Percentiles rank a stretch among this genome's conserved stretches.
These are phyloP conservation scores for Terana coerulea DNA, from an alignment of 768 basidiomycete genomes.

Conservation along the genomic window DNA sequence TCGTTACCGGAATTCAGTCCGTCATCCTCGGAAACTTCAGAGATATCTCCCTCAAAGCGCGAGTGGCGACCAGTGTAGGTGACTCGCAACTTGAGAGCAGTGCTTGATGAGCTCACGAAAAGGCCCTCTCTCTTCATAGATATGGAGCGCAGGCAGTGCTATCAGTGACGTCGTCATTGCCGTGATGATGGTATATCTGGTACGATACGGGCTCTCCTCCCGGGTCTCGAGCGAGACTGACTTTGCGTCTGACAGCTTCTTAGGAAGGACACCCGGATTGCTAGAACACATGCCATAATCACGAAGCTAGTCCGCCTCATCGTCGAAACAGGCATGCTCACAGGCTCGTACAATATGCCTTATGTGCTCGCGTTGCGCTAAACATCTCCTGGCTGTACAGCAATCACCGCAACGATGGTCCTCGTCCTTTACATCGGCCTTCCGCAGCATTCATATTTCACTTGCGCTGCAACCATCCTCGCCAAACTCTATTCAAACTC, in stretches of 20 bases:
- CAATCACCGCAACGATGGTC: background rate
- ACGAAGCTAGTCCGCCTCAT: background rate
- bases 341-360: background rate
- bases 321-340: constrained; percentile 5
- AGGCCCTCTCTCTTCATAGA: constrained; percentile 4
- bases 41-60: background rate
- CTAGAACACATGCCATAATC: background rate
- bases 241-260: background rate
- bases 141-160: constrained; percentile 22
- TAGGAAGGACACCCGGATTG: background rate
- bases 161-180: constrained; percentile 29
- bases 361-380: background rate
- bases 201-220: constrained; percentile 8
- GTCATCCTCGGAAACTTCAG: constrained; percentile 2
- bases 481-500: constrained; percentile 6
- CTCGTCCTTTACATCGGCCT: background rate
- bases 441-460: background rate
- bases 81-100: background rate
- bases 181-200: constrained; percentile 16
- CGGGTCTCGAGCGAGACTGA: background rate
- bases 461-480: background rate
- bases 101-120: too few species aligned
- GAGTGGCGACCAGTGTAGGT: background rate
- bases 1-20: background rate
- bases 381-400: background rate